A percentile compares a stretch with the other conserved stretches of the same genome.
These are phyloP conservation scores for Trametes versicolor DNA, from an alignment of 1,284 basidiomycete species.

Conservation along the genomic window DNA sequence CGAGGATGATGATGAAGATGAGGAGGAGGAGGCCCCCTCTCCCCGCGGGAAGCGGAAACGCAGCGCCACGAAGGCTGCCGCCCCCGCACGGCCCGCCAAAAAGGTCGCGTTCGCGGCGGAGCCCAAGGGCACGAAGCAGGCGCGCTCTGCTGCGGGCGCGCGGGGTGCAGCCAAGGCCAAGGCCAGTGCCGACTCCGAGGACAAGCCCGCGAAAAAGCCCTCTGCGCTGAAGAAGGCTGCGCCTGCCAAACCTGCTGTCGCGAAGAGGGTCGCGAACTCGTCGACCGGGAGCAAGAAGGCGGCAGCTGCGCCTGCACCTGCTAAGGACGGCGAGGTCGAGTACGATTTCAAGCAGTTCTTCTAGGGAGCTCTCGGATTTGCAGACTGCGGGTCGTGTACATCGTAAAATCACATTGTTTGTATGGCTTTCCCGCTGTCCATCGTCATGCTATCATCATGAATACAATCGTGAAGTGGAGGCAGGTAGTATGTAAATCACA, in stretches of 20 bases:
- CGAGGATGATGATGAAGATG: conserved; percentile 40
- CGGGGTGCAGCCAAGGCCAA: conserved; percentile 33
- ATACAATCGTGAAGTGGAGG: not conserved
- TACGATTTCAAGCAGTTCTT: conserved; percentile 69
- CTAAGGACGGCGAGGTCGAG: conserved; percentile 48
- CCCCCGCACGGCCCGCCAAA: conserved; percentile 52
- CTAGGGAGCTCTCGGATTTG: conserved; percentile 32
- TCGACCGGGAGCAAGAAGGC: conserved; percentile 36
- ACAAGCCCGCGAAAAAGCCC: conserved; percentile 29
- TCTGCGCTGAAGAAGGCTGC: conserved; percentile 19
- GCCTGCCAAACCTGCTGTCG: conserved; percentile 19
- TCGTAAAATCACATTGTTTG: conserved; percentile 11
- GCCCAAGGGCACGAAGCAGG: conserved; percentile 47
- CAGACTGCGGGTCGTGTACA: conserved; percentile 2
- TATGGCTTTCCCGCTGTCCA: conserved; percentile 15
- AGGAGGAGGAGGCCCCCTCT: conserved; percentile 36
- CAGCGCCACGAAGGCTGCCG: conserved; percentile 38
- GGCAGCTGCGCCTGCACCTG: conserved; percentile 22
- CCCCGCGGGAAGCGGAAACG: conserved; percentile 60
- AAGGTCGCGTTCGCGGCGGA: conserved; percentile 56
- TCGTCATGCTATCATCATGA: conserved; percentile 4
- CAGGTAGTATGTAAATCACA: not conserved
- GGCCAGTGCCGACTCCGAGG: not conserved
- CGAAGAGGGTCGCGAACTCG: conserved; percentile 42
- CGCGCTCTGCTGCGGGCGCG: conserved; percentile 41